Conservation (phyloP, 306 rosid species). For the Geum urbanum region DNA sequence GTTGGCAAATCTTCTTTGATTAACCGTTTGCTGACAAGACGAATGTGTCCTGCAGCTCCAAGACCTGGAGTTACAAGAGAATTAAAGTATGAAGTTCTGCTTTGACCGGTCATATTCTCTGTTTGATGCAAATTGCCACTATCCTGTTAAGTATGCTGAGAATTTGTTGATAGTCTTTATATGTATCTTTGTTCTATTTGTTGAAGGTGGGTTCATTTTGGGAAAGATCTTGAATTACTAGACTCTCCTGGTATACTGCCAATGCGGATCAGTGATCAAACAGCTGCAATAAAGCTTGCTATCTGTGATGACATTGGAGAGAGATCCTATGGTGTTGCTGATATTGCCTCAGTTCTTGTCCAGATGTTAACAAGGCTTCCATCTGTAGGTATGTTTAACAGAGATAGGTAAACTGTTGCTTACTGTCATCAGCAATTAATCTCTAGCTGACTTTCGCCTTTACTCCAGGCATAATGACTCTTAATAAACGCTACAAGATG, state of each 20-base stretch:
- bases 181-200: slow-evolving; percentile 14
- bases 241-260: slow-evolving; percentile 96
- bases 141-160: background rate
- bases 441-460: background rate
- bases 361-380: slow-evolving; percentile 84
- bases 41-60: slow-evolving; percentile 94
- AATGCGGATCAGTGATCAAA: slow-evolving; percentile 89
- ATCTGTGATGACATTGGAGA: slow-evolving; percentile 98
- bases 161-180: background rate
- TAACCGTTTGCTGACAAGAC: slow-evolving; percentile 80
- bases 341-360: slow-evolving; percentile 85
- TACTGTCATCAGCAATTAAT: background rate
- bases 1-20: slow-evolving; percentile 92
- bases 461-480: slow-evolving; percentile 49
- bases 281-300: slow-evolving; percentile 96
- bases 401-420: background rate
- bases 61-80: slow-evolving; percentile 95
- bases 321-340: slow-evolving; percentile 69
- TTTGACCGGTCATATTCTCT: slow-evolving; percentile 16
- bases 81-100: slow-evolving; percentile 45
- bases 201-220: slow-evolving; percentile 89
- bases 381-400: slow-evolving; percentile 48
- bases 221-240: slow-evolving; percentile 82
- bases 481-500: slow-evolving; percentile 71
- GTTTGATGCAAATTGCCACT: background rate